phyloP scores from a whole-genome alignment of 352 stramenopile species.

The Globisporangium irregulare region DNA sequence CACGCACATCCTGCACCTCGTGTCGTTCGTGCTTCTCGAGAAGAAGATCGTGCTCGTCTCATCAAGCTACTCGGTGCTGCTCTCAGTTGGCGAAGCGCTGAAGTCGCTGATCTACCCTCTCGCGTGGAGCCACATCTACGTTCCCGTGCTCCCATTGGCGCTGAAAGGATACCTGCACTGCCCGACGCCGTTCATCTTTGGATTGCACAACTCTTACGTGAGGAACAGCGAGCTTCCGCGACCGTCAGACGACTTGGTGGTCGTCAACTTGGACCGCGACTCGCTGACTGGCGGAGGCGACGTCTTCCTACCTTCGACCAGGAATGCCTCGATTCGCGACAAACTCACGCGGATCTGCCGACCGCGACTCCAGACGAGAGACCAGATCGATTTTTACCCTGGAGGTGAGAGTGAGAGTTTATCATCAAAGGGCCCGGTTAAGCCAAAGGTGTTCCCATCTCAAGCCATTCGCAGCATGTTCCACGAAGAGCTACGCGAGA shows the following conservation, averaged over 20 bases:
- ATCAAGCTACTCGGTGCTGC: slow-evolving; percentile 62
- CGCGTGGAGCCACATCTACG: slow-evolving; percentile 78
- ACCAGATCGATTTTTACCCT: slow-evolving; percentile 29
- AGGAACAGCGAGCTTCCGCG: slow-evolving; percentile 43
- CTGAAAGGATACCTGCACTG: slow-evolving; percentile 73
- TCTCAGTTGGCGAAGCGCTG: slow-evolving; percentile 54
- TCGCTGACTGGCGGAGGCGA: slow-evolving; percentile 48
- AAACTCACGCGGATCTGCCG: slow-evolving; percentile 40
- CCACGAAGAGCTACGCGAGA: slow-evolving; percentile 32
- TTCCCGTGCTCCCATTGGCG: slow-evolving; percentile 53
- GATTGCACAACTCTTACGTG: slow-evolving; percentile 59
- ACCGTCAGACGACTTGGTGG: slow-evolving; percentile 42
- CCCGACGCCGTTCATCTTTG: slow-evolving; percentile 78
- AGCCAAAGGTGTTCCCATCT: slow-evolving; percentile 18
- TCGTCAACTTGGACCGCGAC: slow-evolving; percentile 61
- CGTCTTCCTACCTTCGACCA: slow-evolving; percentile 31
- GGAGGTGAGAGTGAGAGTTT: not conserved
- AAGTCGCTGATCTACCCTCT: slow-evolving; percentile 54
- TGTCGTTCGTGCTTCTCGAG: slow-evolving; percentile 61
- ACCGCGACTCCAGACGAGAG: slow-evolving; percentile 30
- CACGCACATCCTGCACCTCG: slow-evolving; percentile 54
- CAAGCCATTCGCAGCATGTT: slow-evolving; percentile 35
- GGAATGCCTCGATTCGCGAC: slow-evolving; percentile 35
- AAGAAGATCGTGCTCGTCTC: slow-evolving; percentile 75
- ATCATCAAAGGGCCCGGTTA: not conserved